A percentile compares a stretch with the other conserved stretches of the same genome.
These are phyloP conservation scores for Solanum boliviense DNA, from an alignment of 257 asterid species.

Conservation along the genomic window DNA sequence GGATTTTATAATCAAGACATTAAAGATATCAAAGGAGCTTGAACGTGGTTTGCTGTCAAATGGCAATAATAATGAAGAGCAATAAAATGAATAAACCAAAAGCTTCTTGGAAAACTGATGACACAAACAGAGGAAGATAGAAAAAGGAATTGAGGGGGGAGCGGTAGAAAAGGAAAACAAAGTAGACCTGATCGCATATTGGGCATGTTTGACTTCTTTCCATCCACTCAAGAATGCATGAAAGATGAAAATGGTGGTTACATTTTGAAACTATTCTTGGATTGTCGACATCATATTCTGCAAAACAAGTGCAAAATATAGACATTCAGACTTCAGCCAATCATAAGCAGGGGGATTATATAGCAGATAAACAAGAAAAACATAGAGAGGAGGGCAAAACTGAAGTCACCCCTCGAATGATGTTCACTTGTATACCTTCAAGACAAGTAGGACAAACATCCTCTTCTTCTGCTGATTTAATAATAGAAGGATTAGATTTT, in stretches of 20 bases:
- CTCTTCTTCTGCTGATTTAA: conserved; percentile 29
- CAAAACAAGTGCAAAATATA: not conserved
- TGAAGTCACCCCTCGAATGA: not conserved
- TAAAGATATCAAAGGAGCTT: not conserved
- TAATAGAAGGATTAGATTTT: conserved; percentile 17
- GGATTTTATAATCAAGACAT: not conserved
- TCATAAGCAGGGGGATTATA: not conserved
- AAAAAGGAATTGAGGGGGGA: not conserved
- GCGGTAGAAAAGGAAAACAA: not conserved
- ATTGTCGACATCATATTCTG: conserved; percentile 62
- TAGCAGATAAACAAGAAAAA: not conserved
- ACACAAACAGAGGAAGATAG: not conserved
- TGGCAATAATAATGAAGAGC: not conserved
- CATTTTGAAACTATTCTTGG: conserved; percentile 61
- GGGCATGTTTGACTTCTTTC: conserved; percentile 81
- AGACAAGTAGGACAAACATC: conserved; percentile 81
- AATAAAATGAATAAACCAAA: not conserved
- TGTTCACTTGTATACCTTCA: conserved; percentile 37
- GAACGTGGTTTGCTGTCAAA: not conserved
- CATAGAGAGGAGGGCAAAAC: not conserved
- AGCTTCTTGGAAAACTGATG: not conserved
- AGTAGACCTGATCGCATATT: conserved; percentile 55
- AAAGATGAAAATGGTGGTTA: conserved; percentile 77
- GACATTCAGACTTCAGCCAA: not conserved
- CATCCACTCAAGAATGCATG: conserved; percentile 82